These are phyloP conservation scores for Cylindrotheca fusiformis DNA, from an alignment of 108 stramenopile genomes.

Conservation along the genomic window DNA sequence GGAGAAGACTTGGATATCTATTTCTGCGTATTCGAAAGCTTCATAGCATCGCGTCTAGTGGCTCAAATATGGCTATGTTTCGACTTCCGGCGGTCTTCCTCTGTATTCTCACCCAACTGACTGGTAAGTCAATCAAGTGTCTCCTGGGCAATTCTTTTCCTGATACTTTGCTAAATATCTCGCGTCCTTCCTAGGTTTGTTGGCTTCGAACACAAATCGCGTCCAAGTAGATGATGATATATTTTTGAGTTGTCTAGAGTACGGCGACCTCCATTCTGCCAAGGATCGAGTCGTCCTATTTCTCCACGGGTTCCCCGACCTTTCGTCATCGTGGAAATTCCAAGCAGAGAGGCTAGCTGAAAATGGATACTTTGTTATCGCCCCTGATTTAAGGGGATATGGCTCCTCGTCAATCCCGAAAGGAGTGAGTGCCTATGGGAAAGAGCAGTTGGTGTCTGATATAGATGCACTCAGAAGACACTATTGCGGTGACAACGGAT, in stretches of 20 bases:
- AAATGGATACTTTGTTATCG: constrained; percentile 8
- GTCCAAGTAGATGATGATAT: not conserved
- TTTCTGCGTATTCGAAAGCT: too few species aligned
- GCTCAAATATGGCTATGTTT: too few species aligned
- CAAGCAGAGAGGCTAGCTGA: constrained; percentile 11
- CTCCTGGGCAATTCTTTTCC: too few species aligned
- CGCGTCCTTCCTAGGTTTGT: too few species aligned
- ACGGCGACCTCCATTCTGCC: not conserved
- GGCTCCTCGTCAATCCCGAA: constrained; percentile 19
- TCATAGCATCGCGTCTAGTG: too few species aligned
- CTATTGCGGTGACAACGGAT: constrained; percentile 17
- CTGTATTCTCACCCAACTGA: too few species aligned
- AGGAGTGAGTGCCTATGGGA: constrained; percentile 13
- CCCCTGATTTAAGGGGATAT: constrained; percentile 38
- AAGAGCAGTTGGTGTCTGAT: constrained; percentile 13
- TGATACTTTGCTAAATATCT: too few species aligned
- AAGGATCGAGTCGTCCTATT: constrained; percentile 15
- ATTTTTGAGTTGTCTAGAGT: not conserved
- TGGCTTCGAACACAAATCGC: too few species aligned
- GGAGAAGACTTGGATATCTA: too few species aligned
- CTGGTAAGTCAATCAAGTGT: too few species aligned
- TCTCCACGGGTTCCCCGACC: constrained; percentile 36
- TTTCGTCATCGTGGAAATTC: constrained; percentile 32
- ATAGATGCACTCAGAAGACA: constrained; percentile 1
- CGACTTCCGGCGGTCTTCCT: too few species aligned